Evolutionary conservation across 2,329 filamentous ascomycete species (phyloP).

Genomic region (Penicillium italicum): DNA sequence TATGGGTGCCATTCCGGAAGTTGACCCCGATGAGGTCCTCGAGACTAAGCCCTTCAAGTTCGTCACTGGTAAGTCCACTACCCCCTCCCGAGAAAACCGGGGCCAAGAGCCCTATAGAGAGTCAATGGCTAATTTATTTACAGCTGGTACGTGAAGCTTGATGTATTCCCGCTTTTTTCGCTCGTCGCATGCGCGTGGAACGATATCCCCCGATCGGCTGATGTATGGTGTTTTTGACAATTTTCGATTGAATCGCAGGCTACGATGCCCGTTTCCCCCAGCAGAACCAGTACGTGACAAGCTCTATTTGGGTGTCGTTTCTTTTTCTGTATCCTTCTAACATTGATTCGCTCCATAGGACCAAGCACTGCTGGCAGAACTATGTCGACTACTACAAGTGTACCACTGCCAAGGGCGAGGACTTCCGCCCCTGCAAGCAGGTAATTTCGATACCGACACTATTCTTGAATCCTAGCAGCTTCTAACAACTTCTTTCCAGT

Average conservation of each 20-base stretch:
- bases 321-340: conserved; percentile 10
- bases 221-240: conserved; percentile 26
- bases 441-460: conserved; percentile 48
- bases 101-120: conserved; percentile 26
- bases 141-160: conserved; percentile 48
- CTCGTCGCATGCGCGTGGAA: conserved; percentile 10
- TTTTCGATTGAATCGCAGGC: conserved; percentile 56
- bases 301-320: not conserved
- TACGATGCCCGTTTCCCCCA: conserved; percentile 99
- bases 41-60: conserved; percentile 99
- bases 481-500: conserved; percentile 53
- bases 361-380: conserved; percentile 99
- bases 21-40: conserved; percentile 67
- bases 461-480: not conserved
- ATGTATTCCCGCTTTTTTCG: conserved; percentile 11
- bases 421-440: conserved; percentile 95
- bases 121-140: conserved; percentile 41
- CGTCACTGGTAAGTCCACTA: conserved; percentile 76
- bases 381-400: conserved; percentile 99
- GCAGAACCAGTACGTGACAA: conserved; percentile 62
- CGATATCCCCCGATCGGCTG: conserved; percentile 14
- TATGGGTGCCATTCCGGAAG: conserved; percentile 72
- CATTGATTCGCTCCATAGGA: conserved; percentile 39
- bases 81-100: conserved; percentile 21
- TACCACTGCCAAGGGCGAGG: conserved; percentile 96